phyloP scores from a whole-genome alignment of 768 basidiomycete species.

The Russula sp. region DNA sequence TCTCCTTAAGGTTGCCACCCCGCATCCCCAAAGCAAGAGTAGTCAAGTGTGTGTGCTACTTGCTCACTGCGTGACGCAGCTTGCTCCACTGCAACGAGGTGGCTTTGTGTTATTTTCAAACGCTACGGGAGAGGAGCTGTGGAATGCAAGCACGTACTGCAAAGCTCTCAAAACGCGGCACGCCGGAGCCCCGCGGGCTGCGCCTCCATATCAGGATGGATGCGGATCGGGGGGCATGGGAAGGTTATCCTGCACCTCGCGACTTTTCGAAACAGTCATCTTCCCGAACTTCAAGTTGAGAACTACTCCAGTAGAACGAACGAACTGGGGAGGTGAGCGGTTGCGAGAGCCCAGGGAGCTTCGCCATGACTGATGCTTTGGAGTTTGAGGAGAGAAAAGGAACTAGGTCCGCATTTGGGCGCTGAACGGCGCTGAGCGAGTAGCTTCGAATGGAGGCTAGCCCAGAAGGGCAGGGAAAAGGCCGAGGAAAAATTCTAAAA shows the following conservation, averaged over 20 bases:
- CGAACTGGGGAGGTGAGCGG: slow-evolving; percentile 13
- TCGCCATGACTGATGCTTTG: slow-evolving; percentile 10
- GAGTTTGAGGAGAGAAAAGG: slow-evolving; percentile 17
- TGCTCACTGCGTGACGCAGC: neutral
- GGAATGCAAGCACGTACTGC: neutral
- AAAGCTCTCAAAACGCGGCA: neutral
- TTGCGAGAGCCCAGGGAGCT: slow-evolving; percentile 5
- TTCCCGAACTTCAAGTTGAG: neutral
- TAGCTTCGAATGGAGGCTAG: slow-evolving; percentile 22
- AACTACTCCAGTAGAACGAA: neutral
- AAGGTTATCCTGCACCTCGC: neutral
- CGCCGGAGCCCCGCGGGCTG: neutral
- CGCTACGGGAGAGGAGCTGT: neutral
- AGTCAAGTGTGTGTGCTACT: neutral
- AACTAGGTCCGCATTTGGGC: slow-evolving; percentile 19
- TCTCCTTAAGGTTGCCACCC: slow-evolving; percentile 1
- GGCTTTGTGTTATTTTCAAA: neutral
- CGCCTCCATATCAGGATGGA: neutral
- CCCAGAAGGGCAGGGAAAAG: slow-evolving; percentile 21
- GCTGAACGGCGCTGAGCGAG: slow-evolving; percentile 17
- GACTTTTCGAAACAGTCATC: neutral
- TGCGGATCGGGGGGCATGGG: neutral
- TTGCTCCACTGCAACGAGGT: neutral
- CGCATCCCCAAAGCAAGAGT: neutral
- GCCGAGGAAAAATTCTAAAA: slow-evolving; percentile 22